Conservation (phyloP, 257 asterid species). For the Nicotiana tomentosiformis region DNA sequence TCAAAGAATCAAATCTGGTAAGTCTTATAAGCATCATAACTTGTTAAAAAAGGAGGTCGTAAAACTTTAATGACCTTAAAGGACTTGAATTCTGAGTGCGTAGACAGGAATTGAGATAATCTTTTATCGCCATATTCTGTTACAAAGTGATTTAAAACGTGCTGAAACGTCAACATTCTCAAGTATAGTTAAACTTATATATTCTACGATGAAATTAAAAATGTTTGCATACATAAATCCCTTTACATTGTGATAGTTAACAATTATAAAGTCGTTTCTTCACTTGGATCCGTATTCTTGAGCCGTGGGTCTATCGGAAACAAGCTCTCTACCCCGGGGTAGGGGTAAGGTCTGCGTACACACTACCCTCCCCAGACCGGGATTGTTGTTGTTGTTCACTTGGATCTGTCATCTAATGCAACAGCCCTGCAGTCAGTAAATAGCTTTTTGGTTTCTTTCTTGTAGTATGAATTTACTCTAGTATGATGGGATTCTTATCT, state of each 20-base stretch:
- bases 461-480: not conserved
- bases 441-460: not conserved
- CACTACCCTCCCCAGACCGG: too few relatives aligned
- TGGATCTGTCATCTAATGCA: not conserved
- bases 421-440: not conserved
- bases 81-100: not conserved
- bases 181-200: not conserved
- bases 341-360: too few relatives aligned
- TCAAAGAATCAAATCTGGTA: slow-evolving; percentile 42
- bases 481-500: not conserved
- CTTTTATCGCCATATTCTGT: not conserved
- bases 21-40: slow-evolving; percentile 12
- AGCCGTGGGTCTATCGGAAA: too few relatives aligned
- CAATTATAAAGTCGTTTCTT: not conserved
- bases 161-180: not conserved
- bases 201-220: not conserved
- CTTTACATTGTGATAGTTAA: not conserved
- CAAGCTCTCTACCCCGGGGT: too few relatives aligned
- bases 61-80: not conserved
- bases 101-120: not conserved
- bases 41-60: not conserved
- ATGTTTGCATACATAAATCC: not conserved
- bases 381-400: too few relatives aligned
- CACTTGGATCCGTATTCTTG: not conserved
- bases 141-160: not conserved